Percentiles rank a stretch among this genome's conserved stretches.
phyloP scores from a whole-genome alignment of 306 rosid species.

The Corylus heterophylla region DNA sequence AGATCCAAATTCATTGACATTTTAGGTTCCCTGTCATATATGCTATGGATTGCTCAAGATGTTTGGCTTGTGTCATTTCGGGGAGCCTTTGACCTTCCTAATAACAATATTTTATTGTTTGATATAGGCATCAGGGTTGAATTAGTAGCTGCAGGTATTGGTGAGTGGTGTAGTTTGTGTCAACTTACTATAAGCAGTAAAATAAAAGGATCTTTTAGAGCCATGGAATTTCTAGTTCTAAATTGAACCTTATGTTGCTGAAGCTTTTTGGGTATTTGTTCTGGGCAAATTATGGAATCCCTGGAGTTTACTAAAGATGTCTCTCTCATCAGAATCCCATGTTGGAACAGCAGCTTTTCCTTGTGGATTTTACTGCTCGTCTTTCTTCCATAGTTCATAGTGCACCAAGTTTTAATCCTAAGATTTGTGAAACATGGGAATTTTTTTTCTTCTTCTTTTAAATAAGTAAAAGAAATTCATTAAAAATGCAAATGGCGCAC shows the following conservation, averaged over 20 bases:
- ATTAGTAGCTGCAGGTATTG: not conserved
- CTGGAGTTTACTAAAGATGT: not conserved
- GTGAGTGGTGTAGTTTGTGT: not conserved
- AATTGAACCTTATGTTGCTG: not conserved
- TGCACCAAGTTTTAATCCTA: not conserved
- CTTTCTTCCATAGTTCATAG: not conserved
- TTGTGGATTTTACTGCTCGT: not conserved
- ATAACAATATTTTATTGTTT: too few species aligned
- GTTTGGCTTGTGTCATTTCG: not conserved
- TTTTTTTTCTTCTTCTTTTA: too few species aligned
- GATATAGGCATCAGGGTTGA: not conserved
- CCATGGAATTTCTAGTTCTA: not conserved
- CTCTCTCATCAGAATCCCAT: not conserved
- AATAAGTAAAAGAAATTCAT: too few species aligned
- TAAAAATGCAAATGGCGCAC: too few species aligned
- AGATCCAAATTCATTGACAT: not conserved
- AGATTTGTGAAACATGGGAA: not conserved
- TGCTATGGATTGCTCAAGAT: not conserved
- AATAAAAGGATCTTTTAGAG: not conserved
- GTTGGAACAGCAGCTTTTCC: not conserved
- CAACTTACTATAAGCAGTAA: not conserved
- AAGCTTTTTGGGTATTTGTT: not conserved
- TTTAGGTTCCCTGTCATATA: not conserved
- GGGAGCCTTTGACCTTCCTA: not conserved
- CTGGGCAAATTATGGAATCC: not conserved